Percentiles rank a stretch among this genome's conserved stretches.
phyloP scores from a whole-genome alignment of 768 basidiomycete species.

The Tricholoma terreum region DNA sequence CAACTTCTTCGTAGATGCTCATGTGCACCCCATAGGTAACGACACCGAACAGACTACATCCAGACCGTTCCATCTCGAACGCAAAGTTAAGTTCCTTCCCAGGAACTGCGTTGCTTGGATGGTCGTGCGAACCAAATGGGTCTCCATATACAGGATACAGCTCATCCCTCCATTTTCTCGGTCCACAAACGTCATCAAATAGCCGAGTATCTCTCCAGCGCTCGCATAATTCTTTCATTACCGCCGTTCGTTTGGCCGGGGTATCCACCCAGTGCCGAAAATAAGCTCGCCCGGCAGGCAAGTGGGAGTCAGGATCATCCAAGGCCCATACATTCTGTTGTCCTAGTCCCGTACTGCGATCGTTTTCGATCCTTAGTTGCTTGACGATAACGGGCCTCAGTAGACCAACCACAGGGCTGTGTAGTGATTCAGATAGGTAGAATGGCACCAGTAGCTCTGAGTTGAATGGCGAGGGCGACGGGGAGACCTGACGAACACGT shows the following conservation, averaged over 20 bases:
- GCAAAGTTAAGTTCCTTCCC: slow-evolving; percentile 54
- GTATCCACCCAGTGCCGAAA: slow-evolving; percentile 53
- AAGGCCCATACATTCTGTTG: slow-evolving; percentile 42
- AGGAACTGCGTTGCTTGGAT: slow-evolving; percentile 34
- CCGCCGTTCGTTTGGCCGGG: slow-evolving; percentile 54
- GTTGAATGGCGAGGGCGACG: slow-evolving; percentile 29
- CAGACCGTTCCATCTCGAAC: slow-evolving; percentile 88
- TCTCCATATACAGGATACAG: slow-evolving; percentile 73
- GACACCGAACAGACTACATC: slow-evolving; percentile 85
- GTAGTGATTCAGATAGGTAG: slow-evolving; percentile 45
- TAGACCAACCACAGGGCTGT: slow-evolving; percentile 59
- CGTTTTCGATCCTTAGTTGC: slow-evolving; percentile 51
- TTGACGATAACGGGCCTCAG: slow-evolving; percentile 56
- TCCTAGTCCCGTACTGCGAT: slow-evolving; percentile 22
- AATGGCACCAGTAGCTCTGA: slow-evolving; percentile 53
- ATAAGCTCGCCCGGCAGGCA: slow-evolving; percentile 39
- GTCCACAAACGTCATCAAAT: slow-evolving; percentile 66
- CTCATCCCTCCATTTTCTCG: slow-evolving; percentile 83
- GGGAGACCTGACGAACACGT: slow-evolving; percentile 31
- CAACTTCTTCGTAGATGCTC: slow-evolving; percentile 59
- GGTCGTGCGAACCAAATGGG: slow-evolving; percentile 60
- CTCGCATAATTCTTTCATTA: slow-evolving; percentile 65
- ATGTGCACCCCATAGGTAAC: slow-evolving; percentile 93
- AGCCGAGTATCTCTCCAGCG: slow-evolving; percentile 68
- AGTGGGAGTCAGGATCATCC: slow-evolving; percentile 16